phyloP scores from a whole-genome alignment of 129 eudicot genomes.

The Scalesia atractyloides region DNA sequence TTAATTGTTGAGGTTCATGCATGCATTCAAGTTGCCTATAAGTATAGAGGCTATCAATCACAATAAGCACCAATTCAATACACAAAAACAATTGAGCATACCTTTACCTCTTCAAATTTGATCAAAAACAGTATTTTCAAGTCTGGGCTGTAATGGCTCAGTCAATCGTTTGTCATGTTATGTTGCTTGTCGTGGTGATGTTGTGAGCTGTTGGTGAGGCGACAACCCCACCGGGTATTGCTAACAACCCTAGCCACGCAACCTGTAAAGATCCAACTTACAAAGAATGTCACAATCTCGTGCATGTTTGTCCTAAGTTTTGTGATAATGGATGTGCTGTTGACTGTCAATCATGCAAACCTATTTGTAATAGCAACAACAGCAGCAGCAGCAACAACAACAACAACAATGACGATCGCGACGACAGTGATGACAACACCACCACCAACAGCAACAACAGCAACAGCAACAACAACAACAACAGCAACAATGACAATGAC shows the following conservation, averaged over 20 bases:
- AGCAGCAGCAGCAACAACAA: too few species aligned
- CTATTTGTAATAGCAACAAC: slow-evolving; percentile 38
- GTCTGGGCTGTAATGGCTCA: slow-evolving; percentile 38
- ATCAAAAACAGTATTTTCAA: too few species aligned
- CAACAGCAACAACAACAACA: too few species aligned
- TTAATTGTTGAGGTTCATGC: slow-evolving; percentile 4
- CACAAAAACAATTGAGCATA: background rate
- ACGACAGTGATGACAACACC: too few species aligned
- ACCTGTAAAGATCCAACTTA: slow-evolving; percentile 36
- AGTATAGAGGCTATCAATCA: background rate
- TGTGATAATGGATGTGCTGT: slow-evolving; percentile 55
- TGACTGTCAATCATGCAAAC: slow-evolving; percentile 67
- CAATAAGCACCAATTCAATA: slow-evolving; percentile 30
- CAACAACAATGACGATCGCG: too few species aligned
- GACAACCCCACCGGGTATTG: slow-evolving; percentile 68
- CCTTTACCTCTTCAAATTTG: too few species aligned
- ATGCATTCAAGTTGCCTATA: slow-evolving; percentile 17
- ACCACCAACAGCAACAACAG: too few species aligned
- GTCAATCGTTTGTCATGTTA: slow-evolving; percentile 26
- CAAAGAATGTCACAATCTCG: slow-evolving; percentile 61
- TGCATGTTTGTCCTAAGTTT: slow-evolving; percentile 73
- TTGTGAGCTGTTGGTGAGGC: background rate
- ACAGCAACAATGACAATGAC: too few species aligned
- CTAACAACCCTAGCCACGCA: slow-evolving; percentile 58
- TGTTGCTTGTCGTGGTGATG: slow-evolving; percentile 29